Base-by-base conservation (phyloP, 1,284 basidiomycete genomes). In the Papiliotrema terrestris region DNA sequence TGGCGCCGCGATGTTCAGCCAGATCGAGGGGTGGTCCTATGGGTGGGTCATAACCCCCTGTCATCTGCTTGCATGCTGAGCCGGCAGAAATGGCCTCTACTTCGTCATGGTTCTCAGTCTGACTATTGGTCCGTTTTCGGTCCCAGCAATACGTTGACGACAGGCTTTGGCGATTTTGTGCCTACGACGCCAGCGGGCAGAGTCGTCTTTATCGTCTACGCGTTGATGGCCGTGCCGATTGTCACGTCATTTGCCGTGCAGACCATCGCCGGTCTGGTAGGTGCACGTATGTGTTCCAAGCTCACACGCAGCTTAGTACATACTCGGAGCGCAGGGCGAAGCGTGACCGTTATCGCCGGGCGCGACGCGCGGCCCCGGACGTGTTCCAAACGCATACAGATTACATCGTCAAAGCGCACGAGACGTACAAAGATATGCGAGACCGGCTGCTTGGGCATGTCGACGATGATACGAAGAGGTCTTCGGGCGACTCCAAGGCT, bases 181-280 rank as follows among this genome's bases (percentile, higher is more conserved):
- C 75, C 75, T 1, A 50, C 23, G 0, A 66, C 65, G 3, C 62
- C 68, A 2, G 71, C 64, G 17, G 74, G 75, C 0, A 61, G 63
- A 41, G 71, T 77, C 17, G 66, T 76, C 47, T 79, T 76, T 61
- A 67, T 79, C 45, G 55, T 76, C n/a, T 79, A 77, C 56, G 73
- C 72, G 2, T 56, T 79, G 14, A 66, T 76, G 61, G 76, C 78
- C 23, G 77, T 79, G 19, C 78, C 78, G 0, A 68, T 80, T 50
- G 75, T 80, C 26, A 78, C 78, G 22, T 76, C 74, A 8, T 79
- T 80, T 52, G 78, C 77, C 19, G 75, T 78, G 6, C 75, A 76
- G 47, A 75, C 76, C n/a, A 70, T 79, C 36, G 72, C 72, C 20
- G 69, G 72, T 63, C 56, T 78, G 32, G 71, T 78, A 51, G 62